A percentile compares a stretch with the other conserved stretches of the same genome.
phyloP scores from a whole-genome alignment of 352 stramenopile species.

The Aphanomyces invadans region DNA sequence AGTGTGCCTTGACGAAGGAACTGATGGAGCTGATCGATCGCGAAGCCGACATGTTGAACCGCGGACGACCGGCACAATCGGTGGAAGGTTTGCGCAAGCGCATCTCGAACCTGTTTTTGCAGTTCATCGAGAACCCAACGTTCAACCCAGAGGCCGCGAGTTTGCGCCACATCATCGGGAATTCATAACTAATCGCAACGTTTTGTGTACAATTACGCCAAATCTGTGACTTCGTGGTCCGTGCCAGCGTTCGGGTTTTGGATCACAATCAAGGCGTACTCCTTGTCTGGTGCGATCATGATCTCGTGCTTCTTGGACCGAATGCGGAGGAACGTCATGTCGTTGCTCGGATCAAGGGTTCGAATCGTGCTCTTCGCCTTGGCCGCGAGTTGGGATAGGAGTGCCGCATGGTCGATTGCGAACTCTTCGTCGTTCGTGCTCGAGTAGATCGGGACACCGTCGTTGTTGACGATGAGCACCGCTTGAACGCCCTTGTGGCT shows the following conservation, averaged over 20 bases:
- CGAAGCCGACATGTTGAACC: conserved; percentile 88
- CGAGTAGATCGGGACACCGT: conserved; percentile 88
- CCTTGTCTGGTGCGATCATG: conserved; percentile 90
- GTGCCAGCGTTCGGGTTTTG: conserved; percentile 76
- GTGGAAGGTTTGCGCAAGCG: conserved; percentile 82
- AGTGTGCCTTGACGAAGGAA: conserved; percentile 81
- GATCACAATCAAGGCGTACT: conserved; percentile 91
- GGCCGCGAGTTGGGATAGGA: conserved; percentile 83
- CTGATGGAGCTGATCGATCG: conserved; percentile 89
- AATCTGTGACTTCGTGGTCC: conserved; percentile 22
- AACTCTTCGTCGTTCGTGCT: conserved; percentile 87
- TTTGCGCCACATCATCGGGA: conserved; percentile 33
- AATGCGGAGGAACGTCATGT: conserved; percentile 91
- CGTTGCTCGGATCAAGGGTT: conserved; percentile 86
- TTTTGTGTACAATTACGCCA: conserved; percentile 19
- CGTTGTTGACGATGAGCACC: conserved; percentile 90
- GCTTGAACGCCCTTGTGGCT: conserved; percentile 91
- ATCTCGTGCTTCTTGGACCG: conserved; percentile 93
- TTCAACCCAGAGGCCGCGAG: conserved; percentile 87
- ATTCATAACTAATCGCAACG: background rate
- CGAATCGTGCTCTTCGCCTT: conserved; percentile 88
- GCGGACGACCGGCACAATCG: conserved; percentile 66
- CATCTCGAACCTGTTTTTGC: conserved; percentile 81
- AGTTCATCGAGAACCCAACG: conserved; percentile 90
- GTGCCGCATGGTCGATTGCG: conserved; percentile 72